Conservation (phyloP, 2,329 filamentous ascomycete species). For the Balansia obtecta region DNA sequence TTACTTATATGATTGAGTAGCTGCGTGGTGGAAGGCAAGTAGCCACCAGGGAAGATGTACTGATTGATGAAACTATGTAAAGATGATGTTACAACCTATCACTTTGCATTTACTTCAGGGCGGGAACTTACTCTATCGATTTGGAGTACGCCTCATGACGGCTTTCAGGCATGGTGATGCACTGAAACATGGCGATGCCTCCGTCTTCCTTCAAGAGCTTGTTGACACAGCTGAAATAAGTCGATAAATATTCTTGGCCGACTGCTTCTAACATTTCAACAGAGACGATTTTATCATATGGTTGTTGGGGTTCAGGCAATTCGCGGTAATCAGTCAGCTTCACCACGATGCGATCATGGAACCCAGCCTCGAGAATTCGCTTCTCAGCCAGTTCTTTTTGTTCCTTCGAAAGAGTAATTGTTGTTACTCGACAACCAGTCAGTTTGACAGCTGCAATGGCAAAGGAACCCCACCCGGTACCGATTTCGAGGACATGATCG, state of each 20-base stretch:
- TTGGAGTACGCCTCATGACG: constrained; percentile 54
- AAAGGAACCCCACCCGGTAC: constrained; percentile 64
- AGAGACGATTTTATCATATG: constrained; percentile 60
- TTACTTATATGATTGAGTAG: constrained; percentile 46
- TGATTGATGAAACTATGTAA: constrained; percentile 51
- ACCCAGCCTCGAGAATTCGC: constrained; percentile 48
- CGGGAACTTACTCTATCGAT: constrained; percentile 42
- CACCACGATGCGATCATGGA: constrained; percentile 49
- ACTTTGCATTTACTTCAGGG: background rate
- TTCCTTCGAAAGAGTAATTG: constrained; percentile 54
- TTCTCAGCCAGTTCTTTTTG: constrained; percentile 57
- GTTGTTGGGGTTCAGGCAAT: constrained; percentile 37
- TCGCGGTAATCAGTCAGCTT: constrained; percentile 57
- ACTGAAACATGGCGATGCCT: constrained; percentile 60
- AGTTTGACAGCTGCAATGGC: constrained; percentile 54
- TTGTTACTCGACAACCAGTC: constrained; percentile 58
- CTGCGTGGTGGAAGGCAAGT: constrained; percentile 47
- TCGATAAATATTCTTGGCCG: constrained; percentile 51
- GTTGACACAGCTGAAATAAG: constrained; percentile 55
- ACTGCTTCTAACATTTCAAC: constrained; percentile 73
- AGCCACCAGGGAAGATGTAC: constrained; percentile 70
- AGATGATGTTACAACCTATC: constrained; percentile 3
- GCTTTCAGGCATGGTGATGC: constrained; percentile 63
- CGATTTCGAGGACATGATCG: constrained; percentile 64
- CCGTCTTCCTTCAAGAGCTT: constrained; percentile 51